Percentiles rank a stretch among this genome's conserved stretches.
Evolutionary conservation across 352 stramenopile genomes (phyloP).

Genomic region (Globisporangium apiculatum): DNA sequence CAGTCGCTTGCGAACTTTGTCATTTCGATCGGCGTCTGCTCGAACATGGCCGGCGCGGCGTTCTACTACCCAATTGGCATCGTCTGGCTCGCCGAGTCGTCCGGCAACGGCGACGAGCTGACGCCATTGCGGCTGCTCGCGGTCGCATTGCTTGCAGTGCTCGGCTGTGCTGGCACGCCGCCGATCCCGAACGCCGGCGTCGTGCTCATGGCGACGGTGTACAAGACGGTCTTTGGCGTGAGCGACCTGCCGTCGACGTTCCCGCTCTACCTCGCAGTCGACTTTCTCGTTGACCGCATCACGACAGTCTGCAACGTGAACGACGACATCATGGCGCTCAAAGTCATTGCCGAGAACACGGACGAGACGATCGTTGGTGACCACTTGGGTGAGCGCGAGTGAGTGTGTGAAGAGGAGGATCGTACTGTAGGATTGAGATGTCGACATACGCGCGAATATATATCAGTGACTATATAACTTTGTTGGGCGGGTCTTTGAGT

Average conservation of each 20-base stretch:
- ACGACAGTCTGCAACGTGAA: conserved; percentile 72
- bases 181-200: conserved; percentile 44
- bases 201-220: conserved; percentile 56
- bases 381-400: conserved; percentile 39
- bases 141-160: conserved; percentile 48
- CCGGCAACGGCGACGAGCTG: conserved; percentile 43
- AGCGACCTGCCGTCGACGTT: conserved; percentile 43
- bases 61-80: conserved; percentile 62
- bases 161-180: conserved; percentile 42
- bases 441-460: too few species aligned
- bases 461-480: too few species aligned
- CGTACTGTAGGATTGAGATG: too few species aligned
- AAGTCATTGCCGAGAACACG: conserved; percentile 65
- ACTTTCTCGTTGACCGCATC: conserved; percentile 64
- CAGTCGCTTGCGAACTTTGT: conserved; percentile 72
- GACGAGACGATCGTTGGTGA: conserved; percentile 59
- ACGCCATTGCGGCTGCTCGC: conserved; percentile 32
- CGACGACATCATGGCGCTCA: conserved; percentile 73
- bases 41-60: conserved; percentile 46
- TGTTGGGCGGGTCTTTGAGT: too few species aligned
- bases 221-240: conserved; percentile 51
- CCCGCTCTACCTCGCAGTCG: conserved; percentile 45
- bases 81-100: conserved; percentile 55
- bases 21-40: conserved; percentile 57
- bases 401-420: too few species aligned